Percentiles rank a stretch among this genome's conserved stretches.
phyloP scores from a whole-genome alignment of 176 grass and related monocot species.

The Oryza officinalis region DNA sequence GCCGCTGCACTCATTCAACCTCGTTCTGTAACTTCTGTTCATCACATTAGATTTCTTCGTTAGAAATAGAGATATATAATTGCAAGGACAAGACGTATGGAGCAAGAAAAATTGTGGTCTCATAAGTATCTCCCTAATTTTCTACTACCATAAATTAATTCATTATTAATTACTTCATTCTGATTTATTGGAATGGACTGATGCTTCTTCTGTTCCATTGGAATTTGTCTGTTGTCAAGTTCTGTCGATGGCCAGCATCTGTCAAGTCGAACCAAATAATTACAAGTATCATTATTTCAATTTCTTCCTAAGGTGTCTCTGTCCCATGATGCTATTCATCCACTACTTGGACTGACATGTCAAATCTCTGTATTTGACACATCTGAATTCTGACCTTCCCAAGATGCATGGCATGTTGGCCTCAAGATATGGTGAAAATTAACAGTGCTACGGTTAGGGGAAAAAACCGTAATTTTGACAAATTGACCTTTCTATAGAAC shows the following conservation, averaged over 20 bases:
- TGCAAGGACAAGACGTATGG: not conserved
- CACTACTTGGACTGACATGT: not conserved
- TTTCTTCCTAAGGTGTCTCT: not conserved
- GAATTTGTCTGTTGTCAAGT: not conserved
- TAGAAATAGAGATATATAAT: constrained; percentile 24
- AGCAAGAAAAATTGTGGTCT: not conserved
- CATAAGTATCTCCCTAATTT: not conserved
- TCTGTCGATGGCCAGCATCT: not conserved
- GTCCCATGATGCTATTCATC: not conserved
- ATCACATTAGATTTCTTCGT: constrained; percentile 36
- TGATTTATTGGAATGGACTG: not conserved
- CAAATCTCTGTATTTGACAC: not conserved
- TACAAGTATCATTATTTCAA: not conserved
- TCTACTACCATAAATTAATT: not conserved
- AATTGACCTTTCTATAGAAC: too few species aligned
- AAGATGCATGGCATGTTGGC: not conserved
- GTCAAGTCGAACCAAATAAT: constrained; percentile 21
- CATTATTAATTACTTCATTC: not conserved
- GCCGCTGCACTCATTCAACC: constrained; percentile 9
- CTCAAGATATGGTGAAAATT: not conserved
- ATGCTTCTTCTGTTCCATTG: not conserved
- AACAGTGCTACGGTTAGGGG: not conserved
- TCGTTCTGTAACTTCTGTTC: constrained; percentile 10
- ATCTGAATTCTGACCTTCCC: not conserved
- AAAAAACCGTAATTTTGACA: too few species aligned